phyloP scores from a whole-genome alignment of 139 green algal genomes.

The Picochlorum sp. region DNA sequence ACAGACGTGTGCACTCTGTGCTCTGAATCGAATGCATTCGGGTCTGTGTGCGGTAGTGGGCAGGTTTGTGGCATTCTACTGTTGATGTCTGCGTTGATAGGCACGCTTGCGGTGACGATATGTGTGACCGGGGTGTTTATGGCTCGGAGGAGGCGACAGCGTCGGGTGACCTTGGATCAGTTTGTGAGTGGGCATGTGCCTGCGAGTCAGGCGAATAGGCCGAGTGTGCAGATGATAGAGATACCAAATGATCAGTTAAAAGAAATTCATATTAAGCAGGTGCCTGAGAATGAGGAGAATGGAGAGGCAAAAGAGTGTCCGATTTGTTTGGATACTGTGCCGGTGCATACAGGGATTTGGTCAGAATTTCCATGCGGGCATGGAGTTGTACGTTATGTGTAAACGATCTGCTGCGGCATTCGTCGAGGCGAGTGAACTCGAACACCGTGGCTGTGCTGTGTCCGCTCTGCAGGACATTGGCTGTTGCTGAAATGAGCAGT shows the following conservation, averaged over 20 bases:
- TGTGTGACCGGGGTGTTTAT: not conserved
- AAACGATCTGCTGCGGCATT: constrained; percentile 12
- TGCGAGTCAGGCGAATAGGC: not conserved
- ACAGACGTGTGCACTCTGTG: too few species aligned
- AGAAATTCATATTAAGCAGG: not conserved
- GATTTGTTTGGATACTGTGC: constrained; percentile 17
- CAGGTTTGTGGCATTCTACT: constrained; percentile 6
- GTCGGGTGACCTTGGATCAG: not conserved
- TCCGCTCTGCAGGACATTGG: constrained; percentile 7
- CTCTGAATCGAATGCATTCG: not conserved
- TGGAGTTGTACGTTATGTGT: constrained; percentile 11
- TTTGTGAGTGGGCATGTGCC: not conserved
- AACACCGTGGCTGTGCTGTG: not conserved
- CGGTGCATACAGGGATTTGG: not conserved
- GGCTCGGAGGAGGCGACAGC: not conserved
- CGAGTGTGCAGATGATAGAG: not conserved
- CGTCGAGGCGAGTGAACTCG: constrained; percentile 2
- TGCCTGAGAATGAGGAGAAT: not conserved
- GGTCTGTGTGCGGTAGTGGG: constrained; percentile 4
- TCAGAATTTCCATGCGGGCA: constrained; percentile 19
- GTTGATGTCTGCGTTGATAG: constrained; percentile 11
- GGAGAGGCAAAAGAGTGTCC: constrained; percentile 13
- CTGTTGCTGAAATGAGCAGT: not conserved
- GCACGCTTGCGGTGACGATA: not conserved
- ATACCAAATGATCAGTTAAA: not conserved